These are phyloP conservation scores for Cucurbita argyrosperma DNA, from an alignment of 306 rosid species.

Conservation along the genomic window DNA sequence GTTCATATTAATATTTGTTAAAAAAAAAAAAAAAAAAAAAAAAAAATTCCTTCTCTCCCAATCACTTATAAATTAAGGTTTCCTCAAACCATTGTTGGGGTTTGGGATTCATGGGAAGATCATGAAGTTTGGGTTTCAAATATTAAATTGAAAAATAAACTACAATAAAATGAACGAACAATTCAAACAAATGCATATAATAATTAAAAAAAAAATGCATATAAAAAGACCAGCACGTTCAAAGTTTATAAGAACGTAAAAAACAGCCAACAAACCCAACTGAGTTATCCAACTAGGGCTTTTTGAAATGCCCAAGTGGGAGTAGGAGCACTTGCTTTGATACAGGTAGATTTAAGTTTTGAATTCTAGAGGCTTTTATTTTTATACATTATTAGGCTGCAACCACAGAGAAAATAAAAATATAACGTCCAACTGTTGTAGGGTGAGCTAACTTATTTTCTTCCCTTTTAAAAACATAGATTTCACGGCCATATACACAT, in stretches of 20 bases:
- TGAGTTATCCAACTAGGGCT: not conserved
- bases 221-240: not conserved
- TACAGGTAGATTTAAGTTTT: too few species aligned
- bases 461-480: too few species aligned
- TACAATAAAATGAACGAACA: not conserved
- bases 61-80: too few species aligned
- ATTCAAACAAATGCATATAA: too few species aligned
- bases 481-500: not conserved
- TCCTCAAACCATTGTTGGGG: constrained; percentile 14
- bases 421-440: too few species aligned
- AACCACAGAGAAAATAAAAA: not conserved
- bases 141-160: not conserved
- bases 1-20: too few species aligned
- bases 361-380: too few species aligned
- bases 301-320: not conserved
- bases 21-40: too few species aligned
- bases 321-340: not conserved
- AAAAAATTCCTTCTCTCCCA: too few species aligned
- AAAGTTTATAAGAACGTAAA: not conserved
- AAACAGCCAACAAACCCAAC: not conserved
- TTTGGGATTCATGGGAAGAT: constrained; percentile 50
- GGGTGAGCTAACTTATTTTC: too few species aligned
- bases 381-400: not conserved
- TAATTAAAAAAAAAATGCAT: too few species aligned
- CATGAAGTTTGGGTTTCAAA: constrained; percentile 38